Conservation (phyloP, 2,329 filamentous ascomycete genomes). For the Fusarium sacchari region DNA sequence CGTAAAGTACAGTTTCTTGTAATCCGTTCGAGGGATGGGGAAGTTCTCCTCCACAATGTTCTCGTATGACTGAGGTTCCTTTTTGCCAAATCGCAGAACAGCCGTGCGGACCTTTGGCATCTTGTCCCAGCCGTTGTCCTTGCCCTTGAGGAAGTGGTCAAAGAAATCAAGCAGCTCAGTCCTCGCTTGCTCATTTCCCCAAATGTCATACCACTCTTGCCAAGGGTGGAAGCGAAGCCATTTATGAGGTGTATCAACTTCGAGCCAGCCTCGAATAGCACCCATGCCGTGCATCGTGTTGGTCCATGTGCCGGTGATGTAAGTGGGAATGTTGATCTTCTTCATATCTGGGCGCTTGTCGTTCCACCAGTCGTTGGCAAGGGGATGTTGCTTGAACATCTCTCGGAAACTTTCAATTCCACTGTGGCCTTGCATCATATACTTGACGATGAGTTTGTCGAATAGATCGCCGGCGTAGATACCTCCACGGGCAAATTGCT, state of each 20-base stretch:
- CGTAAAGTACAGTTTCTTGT: constrained; percentile 4
- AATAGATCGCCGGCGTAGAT: constrained; percentile 1
- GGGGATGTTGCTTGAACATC: constrained; percentile 1
- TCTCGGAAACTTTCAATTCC: constrained; percentile 14
- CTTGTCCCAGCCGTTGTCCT: neutral
- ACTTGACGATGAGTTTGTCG: constrained; percentile 8
- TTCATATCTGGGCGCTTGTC: constrained; percentile 15
- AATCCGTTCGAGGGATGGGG: neutral
- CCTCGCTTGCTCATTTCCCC: constrained; percentile 4
- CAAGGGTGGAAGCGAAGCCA: constrained; percentile 17
- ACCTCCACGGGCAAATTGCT: neutral
- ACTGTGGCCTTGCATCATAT: constrained; percentile 2
- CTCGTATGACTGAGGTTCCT: constrained; percentile 8
- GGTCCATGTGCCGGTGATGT: constrained; percentile 6
- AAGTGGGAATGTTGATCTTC: constrained; percentile 5
- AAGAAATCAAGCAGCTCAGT: neutral
- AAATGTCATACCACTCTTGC: constrained; percentile 23
- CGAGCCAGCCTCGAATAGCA: constrained; percentile 1
- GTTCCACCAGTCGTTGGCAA: constrained; percentile 8
- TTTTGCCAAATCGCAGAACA: constrained; percentile 2
- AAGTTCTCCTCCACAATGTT: constrained; percentile 2
- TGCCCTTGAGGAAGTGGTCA: neutral
- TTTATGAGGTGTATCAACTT: constrained; percentile 1
- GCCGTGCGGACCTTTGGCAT: neutral
- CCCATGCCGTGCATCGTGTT: constrained; percentile 20